phyloP scores from a whole-genome alignment of 2,329 filamentous ascomycete species.

The Nothophoma quercina region DNA sequence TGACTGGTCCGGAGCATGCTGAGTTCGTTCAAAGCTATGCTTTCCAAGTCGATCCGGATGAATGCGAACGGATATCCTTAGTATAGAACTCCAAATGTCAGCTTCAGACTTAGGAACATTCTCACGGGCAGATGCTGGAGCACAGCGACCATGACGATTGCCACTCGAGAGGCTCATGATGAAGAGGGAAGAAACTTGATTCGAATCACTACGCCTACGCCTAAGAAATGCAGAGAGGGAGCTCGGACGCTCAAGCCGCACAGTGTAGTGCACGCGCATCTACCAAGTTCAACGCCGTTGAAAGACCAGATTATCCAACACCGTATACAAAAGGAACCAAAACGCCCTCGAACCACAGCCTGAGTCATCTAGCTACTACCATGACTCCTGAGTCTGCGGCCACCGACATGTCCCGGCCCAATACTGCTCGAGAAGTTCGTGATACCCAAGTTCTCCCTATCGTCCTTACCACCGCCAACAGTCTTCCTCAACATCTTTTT shows the following conservation, averaged over 20 bases:
- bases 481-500: conserved; percentile 56
- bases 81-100: too few species aligned
- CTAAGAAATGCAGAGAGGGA: conserved; percentile 10
- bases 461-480: conserved; percentile 44
- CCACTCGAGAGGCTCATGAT: too few species aligned
- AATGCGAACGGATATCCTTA: too few species aligned
- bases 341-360: background rate
- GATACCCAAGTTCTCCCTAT: conserved; percentile 52
- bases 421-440: conserved; percentile 52
- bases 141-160: too few species aligned
- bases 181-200: background rate
- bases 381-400: conserved; percentile 51
- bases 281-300: conserved; percentile 4
- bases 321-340: background rate
- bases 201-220: background rate
- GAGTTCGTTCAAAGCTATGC: too few species aligned
- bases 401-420: conserved; percentile 44
- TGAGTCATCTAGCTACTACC: conserved; percentile 23
- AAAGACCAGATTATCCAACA: background rate
- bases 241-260: conserved; percentile 3
- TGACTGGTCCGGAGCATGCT: too few species aligned
- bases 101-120: too few species aligned
- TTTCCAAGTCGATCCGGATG: too few species aligned
- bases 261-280: conserved; percentile 9
- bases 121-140: too few species aligned